Base-by-base conservation (phyloP, 225 moss, liverwort and hornwort species). In the Thuidium tamariscinum region DNA sequence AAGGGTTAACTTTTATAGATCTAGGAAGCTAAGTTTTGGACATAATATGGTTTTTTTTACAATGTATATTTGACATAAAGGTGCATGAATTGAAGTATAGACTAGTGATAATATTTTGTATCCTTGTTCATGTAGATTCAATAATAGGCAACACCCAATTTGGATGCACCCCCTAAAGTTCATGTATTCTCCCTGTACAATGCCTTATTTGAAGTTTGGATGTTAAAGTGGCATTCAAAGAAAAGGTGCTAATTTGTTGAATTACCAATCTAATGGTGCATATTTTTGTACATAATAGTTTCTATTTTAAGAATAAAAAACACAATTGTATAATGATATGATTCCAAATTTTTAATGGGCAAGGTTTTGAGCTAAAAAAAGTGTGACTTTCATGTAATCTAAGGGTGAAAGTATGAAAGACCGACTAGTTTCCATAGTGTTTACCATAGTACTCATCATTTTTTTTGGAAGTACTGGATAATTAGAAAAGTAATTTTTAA, bases 101-200 rank as follows among this genome's bases (percentile, higher is more conserved):
- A 9, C 4, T 69, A 25, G 4, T 37, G 4, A 36, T 65, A 6
- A 20, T 27, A 44, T 29, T 72, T 30, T 4, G 2, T 18, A 30
- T 46, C 11, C 30, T 29, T 15, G 0, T 72, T 42, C 26, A 41
- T 41, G 0, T 0, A 0, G 2, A 42, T 66, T 5, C 15, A 69
- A 69, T 44, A 44, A 44, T 42, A 9, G 3, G n/a, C n/a, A n/a
- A n/a, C 16, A 69, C 1, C 3, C 1, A 69, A 41, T 41, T 41
- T 42, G 9, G 4, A 41, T 69, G 1, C 25, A 41, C 5, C 3
- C 25, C 4, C 12, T 42, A 42, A n/a, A n/a, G n/a, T n/a, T 27
- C 9, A 44, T 1, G 0, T 69, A 15, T 15, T 41, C 0, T 41
- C 2, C 0, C 0, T 8, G 4, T 41, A 41, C 23, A 39, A 23